Base-by-base conservation (phyloP, 352 stramenopile genomes). In the Phytophthora pisi region DNA sequence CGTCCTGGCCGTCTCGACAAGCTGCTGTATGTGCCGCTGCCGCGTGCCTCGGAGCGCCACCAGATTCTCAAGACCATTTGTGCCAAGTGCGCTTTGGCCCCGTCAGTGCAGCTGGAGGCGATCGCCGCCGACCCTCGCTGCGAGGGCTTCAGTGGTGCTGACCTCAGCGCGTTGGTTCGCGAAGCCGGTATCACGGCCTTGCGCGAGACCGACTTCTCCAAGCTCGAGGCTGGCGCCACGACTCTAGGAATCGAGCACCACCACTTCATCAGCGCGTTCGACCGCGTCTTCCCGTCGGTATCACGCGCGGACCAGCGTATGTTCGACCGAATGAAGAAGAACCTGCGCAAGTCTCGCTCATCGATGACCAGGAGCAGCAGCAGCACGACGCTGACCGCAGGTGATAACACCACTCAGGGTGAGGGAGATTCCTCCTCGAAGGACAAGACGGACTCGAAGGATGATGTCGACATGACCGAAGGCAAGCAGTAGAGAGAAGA, bases 1-100 rank as follows among this genome's bases (percentile, higher is more conserved):
- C 88, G 98, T 64, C 98, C 98, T 53, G 97, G 97, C 4, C 93
- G 98, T 40, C 82, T 99, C 8, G 98, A 99, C 75, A 99, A 99
- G 71, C 81, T 99, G 13, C 79, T 99, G 0, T 99, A 99, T 77
- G 97, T 99, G 50, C 96, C 97, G 20, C 81, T 99, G 51, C 98
- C 98, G 0, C 81, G 81, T 16, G 76, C 92, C 1, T 77, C 49
- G 16, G 88, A 90, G 28, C 85, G 88, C 16, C 67, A 84, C 30
- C 70, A 85, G 65, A 99, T 99, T 74, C 81, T 99, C 28, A 89
- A 77, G 57, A 98, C 96, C 8, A 67, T 98, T 34, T 90, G 91
- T 7, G 84, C 73, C 18, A 94, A 95, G 34, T 91, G 79, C 26
- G 74, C 74, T 0, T 49, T 96, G 43, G 74, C 86, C n/a, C 31